Evolutionary conservation across 2,329 filamentous ascomycete species (phyloP), one percentile per base, ranked within the genome.

Genomic region (Apiospora koreana): DNA sequence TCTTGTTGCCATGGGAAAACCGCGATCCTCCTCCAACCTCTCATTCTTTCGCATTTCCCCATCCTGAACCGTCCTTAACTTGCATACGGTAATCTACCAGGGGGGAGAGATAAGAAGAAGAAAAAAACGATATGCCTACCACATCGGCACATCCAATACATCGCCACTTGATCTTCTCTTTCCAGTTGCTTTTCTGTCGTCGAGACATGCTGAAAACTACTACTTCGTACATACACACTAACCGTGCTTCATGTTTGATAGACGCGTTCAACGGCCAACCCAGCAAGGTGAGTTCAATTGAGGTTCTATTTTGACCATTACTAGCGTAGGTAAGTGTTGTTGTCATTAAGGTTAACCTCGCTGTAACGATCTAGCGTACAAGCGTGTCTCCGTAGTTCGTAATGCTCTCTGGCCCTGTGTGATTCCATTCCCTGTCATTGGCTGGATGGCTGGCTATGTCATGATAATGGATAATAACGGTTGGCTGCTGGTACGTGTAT

Each of bases 1-100:
- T 23, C 10, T n/a, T 62, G 54, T 62, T 62, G 54, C 54, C 31
- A 38, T 38, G 54, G 54, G 35, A 62, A 62, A 31, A 31, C 54
- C 50, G 54, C 54, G 54, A 62, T 62, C 54, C 31, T n/a, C 54
- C 54, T n/a, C 54, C 54, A 62, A n/a, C 50, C 50, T 28, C 41
- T 43, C 41, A 16, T 16, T 43, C 41, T 16, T 43, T 43, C 41
- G 41, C 41, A 43, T 43, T 43, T 43, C 41, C 41, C 41, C 41
- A 43, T 43, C 12, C 12, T 43, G 41, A 43, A 43, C 41, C 41
- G 41, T 43, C 12, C 41, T 43, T 43, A 12, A 10, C 50, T 21
- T 62, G 54, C 54, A 62, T 62, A 62, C 18, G 50, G 23, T 35
- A n/a, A 58, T 58, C 28, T 58, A 21, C 16, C 23, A 58, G 2